These are phyloP conservation scores for Xylaria hypoxylon DNA, from an alignment of 2,329 filamentous ascomycete species.

Conservation along the genomic window DNA sequence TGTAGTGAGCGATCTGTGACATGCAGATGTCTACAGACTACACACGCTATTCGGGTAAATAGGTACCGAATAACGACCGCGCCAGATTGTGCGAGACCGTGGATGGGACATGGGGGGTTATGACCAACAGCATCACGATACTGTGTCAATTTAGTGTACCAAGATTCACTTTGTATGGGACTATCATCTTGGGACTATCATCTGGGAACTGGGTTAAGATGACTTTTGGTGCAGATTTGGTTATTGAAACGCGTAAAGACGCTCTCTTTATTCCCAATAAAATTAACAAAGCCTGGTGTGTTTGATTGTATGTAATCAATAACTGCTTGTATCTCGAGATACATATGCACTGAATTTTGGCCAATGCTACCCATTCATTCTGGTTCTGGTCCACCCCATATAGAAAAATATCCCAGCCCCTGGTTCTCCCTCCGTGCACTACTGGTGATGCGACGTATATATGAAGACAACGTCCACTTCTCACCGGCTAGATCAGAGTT, in stretches of 20 bases:
- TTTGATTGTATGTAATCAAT: not conserved
- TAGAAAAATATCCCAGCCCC: not conserved
- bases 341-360: not conserved
- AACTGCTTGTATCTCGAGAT: slow-evolving; percentile 1
- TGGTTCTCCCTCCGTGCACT: not conserved
- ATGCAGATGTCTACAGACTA: not conserved
- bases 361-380: not conserved
- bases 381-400: not conserved
- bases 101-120: not conserved
- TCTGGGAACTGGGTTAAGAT: not conserved
- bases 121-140: not conserved
- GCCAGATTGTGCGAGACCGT: slow-evolving; percentile 2
- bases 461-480: not conserved
- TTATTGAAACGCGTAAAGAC: slow-evolving; percentile 6
- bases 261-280: slow-evolving; percentile 3
- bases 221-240: slow-evolving; percentile 6
- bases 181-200: not conserved
- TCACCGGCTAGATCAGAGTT: slow-evolving; percentile 38
- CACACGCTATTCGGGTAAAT: not conserved
- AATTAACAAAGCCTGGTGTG: not conserved
- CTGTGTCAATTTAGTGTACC: slow-evolving; percentile 7
- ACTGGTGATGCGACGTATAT: not conserved
- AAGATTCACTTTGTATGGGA: slow-evolving; percentile 24
- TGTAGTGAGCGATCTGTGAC: not conserved
- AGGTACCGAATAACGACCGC: not conserved